Evolutionary conservation across 1,139 yeast species (phyloP), one percentile per base, ranked within the genome.

Genomic region (Protomyces inundatus): DNA sequence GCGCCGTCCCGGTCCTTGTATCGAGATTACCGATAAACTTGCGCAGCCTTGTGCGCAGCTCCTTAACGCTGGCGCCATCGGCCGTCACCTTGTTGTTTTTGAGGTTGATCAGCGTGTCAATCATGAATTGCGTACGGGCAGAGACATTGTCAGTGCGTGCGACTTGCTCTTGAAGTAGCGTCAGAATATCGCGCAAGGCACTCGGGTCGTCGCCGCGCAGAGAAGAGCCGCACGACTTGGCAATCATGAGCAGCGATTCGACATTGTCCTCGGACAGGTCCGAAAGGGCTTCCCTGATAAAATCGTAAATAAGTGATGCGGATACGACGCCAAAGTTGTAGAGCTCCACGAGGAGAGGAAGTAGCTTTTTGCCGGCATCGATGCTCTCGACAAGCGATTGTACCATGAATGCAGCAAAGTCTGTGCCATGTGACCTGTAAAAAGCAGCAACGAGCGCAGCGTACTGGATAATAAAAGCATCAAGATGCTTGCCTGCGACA

Each of bases 131-230:
- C 56, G 91, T 83, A 74, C 98, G 84, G 3, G 95, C 37, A 37
- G 67, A 67, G 16, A 80, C 73, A 9, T 58, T 42, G n/a, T 39
- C 7, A 10, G 73, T 70, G 54, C 75, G 75, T 5, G 79, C 73
- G 3, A 80, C 79, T 12, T 80, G 77, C 51, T 78, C 79, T 66
- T 87, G 84, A 64, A 90, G 75, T 40, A 77, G 76, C 2, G 82
- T 67, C 6, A 91, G 84, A 64, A 93, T 90, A 58, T 89, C 95
- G 71, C 87, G 90, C 64, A 95, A 79, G 0, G 97, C 86, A 6
- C 82, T 76, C 1, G 98, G 96, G 73, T 93, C 98, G 72, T 95
- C 98, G 1, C 88, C 77, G 70, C 98, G 83, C 75, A 95, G 82
- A 72, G 89, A 90, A 16, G 86, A 82, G 54, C 98, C 99, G 4